phyloP scores from a whole-genome alignment of 768 basidiomycete species.

The Suillus bovinus region DNA sequence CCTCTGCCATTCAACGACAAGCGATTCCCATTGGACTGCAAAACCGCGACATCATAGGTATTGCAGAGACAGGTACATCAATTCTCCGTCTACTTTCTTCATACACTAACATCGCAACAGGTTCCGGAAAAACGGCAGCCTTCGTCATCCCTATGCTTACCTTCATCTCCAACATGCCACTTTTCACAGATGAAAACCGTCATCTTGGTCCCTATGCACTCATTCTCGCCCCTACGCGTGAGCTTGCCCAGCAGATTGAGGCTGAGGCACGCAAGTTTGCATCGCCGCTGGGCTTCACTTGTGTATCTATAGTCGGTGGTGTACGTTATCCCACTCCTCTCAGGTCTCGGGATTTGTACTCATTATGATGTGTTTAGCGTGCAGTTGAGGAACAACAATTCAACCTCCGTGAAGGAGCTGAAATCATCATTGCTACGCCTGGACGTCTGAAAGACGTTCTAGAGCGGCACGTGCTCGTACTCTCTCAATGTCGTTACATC shows the following conservation, averaged over 20 bases:
- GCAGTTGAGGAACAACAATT: slow-evolving; percentile 98
- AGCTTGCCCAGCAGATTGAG: slow-evolving; percentile 97
- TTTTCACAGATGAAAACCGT: slow-evolving; percentile 88
- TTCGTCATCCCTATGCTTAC: slow-evolving; percentile 98
- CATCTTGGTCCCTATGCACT: slow-evolving; percentile 93
- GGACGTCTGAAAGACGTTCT: slow-evolving; percentile 98
- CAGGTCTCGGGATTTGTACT: slow-evolving; percentile 12
- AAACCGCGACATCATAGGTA: slow-evolving; percentile 96
- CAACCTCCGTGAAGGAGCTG: slow-evolving; percentile 95
- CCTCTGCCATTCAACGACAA: slow-evolving; percentile 95
- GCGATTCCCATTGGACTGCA: slow-evolving; percentile 99
- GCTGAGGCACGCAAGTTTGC: slow-evolving; percentile 92
- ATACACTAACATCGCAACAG: slow-evolving; percentile 38
- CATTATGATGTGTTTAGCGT: slow-evolving; percentile 46
- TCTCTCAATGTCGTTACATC: slow-evolving; percentile 96
- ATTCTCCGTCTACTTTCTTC: slow-evolving; percentile 6
- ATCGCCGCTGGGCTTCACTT: slow-evolving; percentile 83
- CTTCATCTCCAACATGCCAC: slow-evolving; percentile 86
- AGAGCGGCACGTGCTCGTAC: slow-evolving; percentile 91
- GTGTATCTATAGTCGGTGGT: slow-evolving; percentile 98
- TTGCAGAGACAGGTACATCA: slow-evolving; percentile 90
- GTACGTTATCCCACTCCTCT: slow-evolving; percentile 39
- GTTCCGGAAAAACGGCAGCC: slow-evolving; percentile 98
- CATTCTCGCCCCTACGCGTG: slow-evolving; percentile 96
- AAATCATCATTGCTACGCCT: slow-evolving; percentile 98